phyloP scores from a whole-genome alignment of 1,284 basidiomycete species.

The Malassezia japonica region DNA sequence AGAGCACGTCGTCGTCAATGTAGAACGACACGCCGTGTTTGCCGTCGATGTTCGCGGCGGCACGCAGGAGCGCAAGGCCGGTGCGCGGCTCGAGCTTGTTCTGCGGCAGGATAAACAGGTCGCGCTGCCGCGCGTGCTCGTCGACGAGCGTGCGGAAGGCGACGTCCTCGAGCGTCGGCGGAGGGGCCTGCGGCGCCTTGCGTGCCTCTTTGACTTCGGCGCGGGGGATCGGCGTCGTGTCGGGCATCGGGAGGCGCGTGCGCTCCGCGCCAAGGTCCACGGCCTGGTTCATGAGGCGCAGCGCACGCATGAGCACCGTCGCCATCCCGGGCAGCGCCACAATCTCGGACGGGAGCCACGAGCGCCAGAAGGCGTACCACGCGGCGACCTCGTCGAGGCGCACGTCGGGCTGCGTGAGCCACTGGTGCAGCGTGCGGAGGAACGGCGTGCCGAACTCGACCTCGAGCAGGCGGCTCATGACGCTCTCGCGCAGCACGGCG shows the following conservation, averaged over 20 bases:
- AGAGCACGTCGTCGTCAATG: conserved; percentile 64
- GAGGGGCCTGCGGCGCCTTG: neutral
- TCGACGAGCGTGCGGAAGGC: conserved; percentile 85
- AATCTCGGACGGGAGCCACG: conserved; percentile 60
- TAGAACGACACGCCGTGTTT: conserved; percentile 75
- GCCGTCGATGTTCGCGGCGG: conserved; percentile 67
- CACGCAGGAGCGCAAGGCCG: conserved; percentile 70
- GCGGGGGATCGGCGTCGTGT: conserved; percentile 50
- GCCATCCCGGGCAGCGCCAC: conserved; percentile 57
- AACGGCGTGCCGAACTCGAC: conserved; percentile 91
- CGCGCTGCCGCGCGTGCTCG: conserved; percentile 69
- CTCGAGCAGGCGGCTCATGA: conserved; percentile 50
- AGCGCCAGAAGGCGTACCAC: conserved; percentile 82
- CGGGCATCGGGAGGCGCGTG: conserved; percentile 52
- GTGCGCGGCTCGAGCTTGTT: conserved; percentile 70
- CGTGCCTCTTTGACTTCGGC: neutral
- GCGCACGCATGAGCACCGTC: conserved; percentile 69
- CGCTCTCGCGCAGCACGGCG: conserved; percentile 56
- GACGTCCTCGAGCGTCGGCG: conserved; percentile 28
- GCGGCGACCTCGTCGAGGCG: conserved; percentile 80
- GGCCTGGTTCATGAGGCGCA: conserved; percentile 86
- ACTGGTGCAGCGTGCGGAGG: conserved; percentile 79
- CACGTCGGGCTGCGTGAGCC: conserved; percentile 73
- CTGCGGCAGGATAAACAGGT: conserved; percentile 77
- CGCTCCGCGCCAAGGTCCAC: conserved; percentile 56